These are phyloP conservation scores for Cyclaneusma minus DNA, from an alignment of 2,329 filamentous ascomycete species.

Conservation along the genomic window DNA sequence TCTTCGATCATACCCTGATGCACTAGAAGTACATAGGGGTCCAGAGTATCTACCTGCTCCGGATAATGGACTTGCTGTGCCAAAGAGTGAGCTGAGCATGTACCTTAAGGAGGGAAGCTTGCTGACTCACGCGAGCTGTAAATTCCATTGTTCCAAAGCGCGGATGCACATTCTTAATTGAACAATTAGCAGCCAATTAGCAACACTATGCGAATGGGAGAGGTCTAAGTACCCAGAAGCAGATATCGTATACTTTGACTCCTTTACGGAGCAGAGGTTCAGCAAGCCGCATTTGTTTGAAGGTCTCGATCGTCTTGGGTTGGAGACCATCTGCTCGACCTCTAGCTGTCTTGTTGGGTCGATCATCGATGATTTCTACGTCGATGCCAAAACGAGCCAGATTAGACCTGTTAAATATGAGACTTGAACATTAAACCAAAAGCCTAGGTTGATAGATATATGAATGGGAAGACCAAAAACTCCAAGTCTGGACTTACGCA, in stretches of 20 bases:
- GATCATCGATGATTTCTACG: constrained; percentile 51
- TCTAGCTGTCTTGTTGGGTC: constrained; percentile 42
- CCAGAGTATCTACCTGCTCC: constrained; percentile 12
- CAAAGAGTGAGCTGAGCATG: too few species aligned
- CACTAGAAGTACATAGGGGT: constrained; percentile 30
- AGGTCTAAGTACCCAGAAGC: constrained; percentile 41
- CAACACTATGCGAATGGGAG: constrained; percentile 36
- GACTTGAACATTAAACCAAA: too few species aligned
- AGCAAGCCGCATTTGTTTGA: constrained; percentile 41
- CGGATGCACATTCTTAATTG: too few species aligned
- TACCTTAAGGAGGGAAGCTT: constrained; percentile 36
- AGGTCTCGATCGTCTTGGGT: constrained; percentile 44
- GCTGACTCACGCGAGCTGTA: too few species aligned
- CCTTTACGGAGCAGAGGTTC: constrained; percentile 38
- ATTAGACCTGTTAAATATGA: constrained; percentile 26
- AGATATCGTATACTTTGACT: constrained; percentile 40
- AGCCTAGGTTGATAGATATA: neutral
- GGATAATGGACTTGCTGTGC: constrained; percentile 18
- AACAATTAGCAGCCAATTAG: constrained; percentile 48
- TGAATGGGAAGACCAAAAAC: too few species aligned
- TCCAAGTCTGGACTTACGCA: too few species aligned
- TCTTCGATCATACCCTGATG: constrained; percentile 31
- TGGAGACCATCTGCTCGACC: constrained; percentile 51
- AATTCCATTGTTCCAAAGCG: too few species aligned
- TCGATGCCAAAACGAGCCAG: constrained; percentile 52